These are phyloP conservation scores for Apiospora phragmitis DNA, from an alignment of 2,329 filamentous ascomycete species.

Conservation along the genomic window DNA sequence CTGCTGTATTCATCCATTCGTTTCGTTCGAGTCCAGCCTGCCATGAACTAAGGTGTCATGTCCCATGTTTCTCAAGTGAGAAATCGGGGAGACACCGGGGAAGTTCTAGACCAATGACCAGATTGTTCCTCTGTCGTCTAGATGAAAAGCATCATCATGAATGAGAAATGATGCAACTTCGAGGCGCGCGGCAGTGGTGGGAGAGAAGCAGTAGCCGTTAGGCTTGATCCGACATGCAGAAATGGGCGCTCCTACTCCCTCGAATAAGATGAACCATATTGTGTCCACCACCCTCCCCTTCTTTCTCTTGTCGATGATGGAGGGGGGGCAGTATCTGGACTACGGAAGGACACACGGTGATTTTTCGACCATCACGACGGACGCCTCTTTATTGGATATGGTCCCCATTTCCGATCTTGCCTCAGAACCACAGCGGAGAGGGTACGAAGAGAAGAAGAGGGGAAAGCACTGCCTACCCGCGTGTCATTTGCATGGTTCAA, in stretches of 20 bases:
- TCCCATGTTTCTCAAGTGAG: not conserved
- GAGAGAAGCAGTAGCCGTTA: not conserved
- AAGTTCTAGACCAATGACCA: not conserved
- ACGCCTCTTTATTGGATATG: not conserved
- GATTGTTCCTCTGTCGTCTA: not conserved
- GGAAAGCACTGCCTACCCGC: not conserved
- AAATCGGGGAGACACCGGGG: not conserved
- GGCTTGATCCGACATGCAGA: not conserved
- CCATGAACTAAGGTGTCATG: not conserved
- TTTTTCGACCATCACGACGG: not conserved
- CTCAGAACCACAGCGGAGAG: not conserved
- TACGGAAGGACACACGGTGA: not conserved
- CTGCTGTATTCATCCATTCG: not conserved
- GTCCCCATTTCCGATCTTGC: not conserved
- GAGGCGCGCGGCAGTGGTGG: constrained; percentile 1
- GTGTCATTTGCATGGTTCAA: not conserved
- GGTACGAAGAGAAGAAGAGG: not conserved
- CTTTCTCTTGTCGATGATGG: not conserved
- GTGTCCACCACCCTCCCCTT: constrained; percentile 2
- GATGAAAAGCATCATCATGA: not conserved
- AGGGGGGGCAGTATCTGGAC: not conserved
- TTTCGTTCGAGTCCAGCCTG: not conserved
- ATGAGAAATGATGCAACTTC: not conserved
- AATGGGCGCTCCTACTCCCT: not conserved
- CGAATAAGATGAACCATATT: constrained; percentile 4